Conservation (phyloP, 2,329 filamentous ascomycete species). For the Microascus cirrosus region DNA sequence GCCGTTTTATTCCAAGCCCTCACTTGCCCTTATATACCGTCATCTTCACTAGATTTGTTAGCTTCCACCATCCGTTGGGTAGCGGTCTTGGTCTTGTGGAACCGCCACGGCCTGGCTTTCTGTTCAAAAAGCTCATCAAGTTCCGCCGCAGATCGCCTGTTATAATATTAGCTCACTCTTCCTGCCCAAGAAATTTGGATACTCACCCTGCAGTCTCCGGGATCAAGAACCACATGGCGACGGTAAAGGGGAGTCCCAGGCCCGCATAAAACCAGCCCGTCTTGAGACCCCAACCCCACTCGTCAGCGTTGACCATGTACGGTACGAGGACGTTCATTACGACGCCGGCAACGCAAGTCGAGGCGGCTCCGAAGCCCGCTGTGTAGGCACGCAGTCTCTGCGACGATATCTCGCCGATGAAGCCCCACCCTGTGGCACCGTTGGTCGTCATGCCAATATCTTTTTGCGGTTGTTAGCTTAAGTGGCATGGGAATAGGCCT, state of each 20-base stretch:
- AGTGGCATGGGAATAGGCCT: too few species aligned
- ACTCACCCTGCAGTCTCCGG: constrained; percentile 9
- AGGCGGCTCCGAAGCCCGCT: constrained; percentile 17
- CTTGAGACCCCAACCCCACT: constrained; percentile 20
- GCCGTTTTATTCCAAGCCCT: too few species aligned
- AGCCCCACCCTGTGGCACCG: constrained; percentile 16
- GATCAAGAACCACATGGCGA: constrained; percentile 10
- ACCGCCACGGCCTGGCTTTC: constrained; percentile 15
- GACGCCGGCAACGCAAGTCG: constrained; percentile 13
- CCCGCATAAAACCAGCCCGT: constrained; percentile 18
- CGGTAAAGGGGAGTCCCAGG: constrained; percentile 10
- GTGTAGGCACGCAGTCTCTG: constrained; percentile 20
- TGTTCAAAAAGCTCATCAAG: constrained; percentile 16
- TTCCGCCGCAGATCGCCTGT: constrained; percentile 12
- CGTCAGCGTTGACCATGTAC: constrained; percentile 18
- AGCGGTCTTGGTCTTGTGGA: constrained; percentile 8
- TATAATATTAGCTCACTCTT: background rate
- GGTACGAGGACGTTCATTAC: constrained; percentile 16
- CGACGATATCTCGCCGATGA: constrained; percentile 22
- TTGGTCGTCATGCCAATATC: constrained; percentile 14
- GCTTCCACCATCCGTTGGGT: constrained; percentile 5
- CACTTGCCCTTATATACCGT: background rate
- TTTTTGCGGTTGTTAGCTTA: background rate
- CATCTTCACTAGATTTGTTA: background rate
- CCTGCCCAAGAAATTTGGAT: background rate